Evolutionary conservation across 129 eudicot genomes (phyloP).

Genomic region (Kitagawia praeruptora): DNA sequence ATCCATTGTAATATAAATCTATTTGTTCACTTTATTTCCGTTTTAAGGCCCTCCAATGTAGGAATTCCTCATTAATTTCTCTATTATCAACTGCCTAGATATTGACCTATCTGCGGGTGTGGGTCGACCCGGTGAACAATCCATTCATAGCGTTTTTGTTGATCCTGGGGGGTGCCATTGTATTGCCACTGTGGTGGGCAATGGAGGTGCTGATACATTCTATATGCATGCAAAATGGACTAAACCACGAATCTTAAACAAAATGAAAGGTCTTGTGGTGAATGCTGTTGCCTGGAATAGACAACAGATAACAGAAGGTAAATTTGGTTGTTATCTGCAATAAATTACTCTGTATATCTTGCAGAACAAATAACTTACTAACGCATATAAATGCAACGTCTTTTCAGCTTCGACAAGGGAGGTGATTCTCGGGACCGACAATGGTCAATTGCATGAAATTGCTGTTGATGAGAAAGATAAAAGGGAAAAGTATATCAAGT

Average conservation of each 20-base stretch:
- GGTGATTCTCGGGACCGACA: conserved; percentile 81
- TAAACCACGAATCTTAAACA: conserved; percentile 67
- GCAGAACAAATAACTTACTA: not conserved
- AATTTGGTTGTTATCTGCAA: not conserved
- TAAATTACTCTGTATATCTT: not conserved
- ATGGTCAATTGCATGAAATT: conserved; percentile 87
- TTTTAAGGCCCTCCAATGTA: not conserved
- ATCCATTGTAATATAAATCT: not conserved
- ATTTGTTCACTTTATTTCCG: not conserved
- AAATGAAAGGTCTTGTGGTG: conserved; percentile 73
- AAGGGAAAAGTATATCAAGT: conserved; percentile 83
- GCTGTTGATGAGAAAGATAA: conserved; percentile 91
- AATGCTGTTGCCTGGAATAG: conserved; percentile 95
- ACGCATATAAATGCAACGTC: not conserved
- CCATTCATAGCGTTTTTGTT: conserved; percentile 85
- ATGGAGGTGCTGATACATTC: conserved; percentile 76
- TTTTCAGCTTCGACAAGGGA: conserved; percentile 77
- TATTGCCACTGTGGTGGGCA: conserved; percentile 68
- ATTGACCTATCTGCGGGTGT: conserved; percentile 81
- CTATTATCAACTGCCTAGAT: conserved; percentile 31
- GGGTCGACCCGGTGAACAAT: conserved; percentile 84
- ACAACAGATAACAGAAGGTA: conserved; percentile 91
- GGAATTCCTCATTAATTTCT: conserved; percentile 6
- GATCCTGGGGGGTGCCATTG: conserved; percentile 98
- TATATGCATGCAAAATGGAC: conserved; percentile 89